Conservation (phyloP, 2,329 filamentous ascomycete genomes). For the Cylindrodendrum hubeiense region DNA sequence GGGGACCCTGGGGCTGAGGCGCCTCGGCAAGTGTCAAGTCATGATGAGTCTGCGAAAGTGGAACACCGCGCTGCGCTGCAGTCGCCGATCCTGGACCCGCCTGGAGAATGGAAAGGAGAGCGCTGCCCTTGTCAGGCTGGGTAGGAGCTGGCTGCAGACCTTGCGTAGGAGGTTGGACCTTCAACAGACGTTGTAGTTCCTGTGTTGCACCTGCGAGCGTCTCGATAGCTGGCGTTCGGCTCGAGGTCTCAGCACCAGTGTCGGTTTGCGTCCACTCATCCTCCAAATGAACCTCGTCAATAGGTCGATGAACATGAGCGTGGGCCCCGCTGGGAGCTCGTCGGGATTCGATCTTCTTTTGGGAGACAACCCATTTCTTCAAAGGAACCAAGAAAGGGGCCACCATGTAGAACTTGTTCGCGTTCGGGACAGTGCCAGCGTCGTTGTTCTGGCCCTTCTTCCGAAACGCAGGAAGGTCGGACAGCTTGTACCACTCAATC, state of each 20-base stretch:
- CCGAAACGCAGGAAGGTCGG: slow-evolving; percentile 86
- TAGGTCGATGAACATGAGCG: slow-evolving; percentile 54
- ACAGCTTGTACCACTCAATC: slow-evolving; percentile 93
- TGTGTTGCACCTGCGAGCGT: slow-evolving; percentile 64
- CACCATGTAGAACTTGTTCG: slow-evolving; percentile 98
- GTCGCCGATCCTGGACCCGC: slow-evolving; percentile 38
- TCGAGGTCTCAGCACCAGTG: slow-evolving; percentile 45
- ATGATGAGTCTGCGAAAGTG: slow-evolving; percentile 63
- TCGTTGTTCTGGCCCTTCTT: slow-evolving; percentile 71
- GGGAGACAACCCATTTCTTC: slow-evolving; percentile 90
- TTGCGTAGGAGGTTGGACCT: slow-evolving; percentile 66
- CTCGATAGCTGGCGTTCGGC: slow-evolving; percentile 55
- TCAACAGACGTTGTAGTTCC: slow-evolving; percentile 67
- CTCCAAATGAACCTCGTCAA: slow-evolving; percentile 71
- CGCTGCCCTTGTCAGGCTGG: slow-evolving; percentile 61
- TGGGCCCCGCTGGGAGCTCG: slow-evolving; percentile 57
- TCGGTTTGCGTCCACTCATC: slow-evolving; percentile 67
- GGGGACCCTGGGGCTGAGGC: slow-evolving; percentile 68
- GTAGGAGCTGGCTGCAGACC: slow-evolving; percentile 54
- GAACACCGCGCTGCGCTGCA: slow-evolving; percentile 34
- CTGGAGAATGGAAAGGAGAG: slow-evolving; percentile 67
- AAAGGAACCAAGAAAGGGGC: slow-evolving; percentile 89
- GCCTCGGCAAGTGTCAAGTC: slow-evolving; percentile 65
- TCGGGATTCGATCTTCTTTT: slow-evolving; percentile 78
- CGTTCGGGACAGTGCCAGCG: slow-evolving; percentile 68